phyloP scores from a whole-genome alignment of 306 rosid species.

The Lablab purpureus region DNA sequence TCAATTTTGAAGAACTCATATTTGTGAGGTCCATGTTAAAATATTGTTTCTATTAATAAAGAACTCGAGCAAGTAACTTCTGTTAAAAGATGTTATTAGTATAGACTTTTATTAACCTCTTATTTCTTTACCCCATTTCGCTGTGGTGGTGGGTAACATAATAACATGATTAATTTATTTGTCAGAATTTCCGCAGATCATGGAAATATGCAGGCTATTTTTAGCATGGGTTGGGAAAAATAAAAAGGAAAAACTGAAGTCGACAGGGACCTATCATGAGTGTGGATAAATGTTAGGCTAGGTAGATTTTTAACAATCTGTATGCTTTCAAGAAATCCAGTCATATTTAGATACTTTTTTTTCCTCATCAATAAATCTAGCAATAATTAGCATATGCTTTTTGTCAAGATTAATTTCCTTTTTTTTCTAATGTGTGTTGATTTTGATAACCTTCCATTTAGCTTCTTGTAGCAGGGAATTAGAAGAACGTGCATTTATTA shows the following conservation, averaged over 20 bases:
- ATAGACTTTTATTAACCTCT: background rate
- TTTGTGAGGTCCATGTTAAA: no score
- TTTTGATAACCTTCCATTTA: background rate
- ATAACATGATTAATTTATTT: background rate
- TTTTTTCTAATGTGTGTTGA: background rate
- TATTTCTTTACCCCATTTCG: background rate
- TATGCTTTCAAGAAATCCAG: constrained; percentile 16
- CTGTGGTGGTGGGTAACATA: background rate
- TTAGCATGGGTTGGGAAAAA: background rate
- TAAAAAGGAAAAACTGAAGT: background rate
- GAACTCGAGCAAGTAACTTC: no score
- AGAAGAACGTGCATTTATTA: background rate
- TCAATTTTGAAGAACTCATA: no score
- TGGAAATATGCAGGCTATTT: background rate
- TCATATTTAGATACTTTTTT: background rate
- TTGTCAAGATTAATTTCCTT: background rate
- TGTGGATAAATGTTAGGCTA: background rate
- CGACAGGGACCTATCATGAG: background rate
- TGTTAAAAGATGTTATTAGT: no score
- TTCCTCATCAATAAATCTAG: background rate
- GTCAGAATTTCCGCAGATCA: background rate
- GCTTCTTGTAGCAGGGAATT: background rate
- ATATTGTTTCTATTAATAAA: no score
- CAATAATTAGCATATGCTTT: background rate
- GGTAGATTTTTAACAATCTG: background rate